Evolutionary conservation across 2,329 filamentous ascomycete genomes (phyloP).

Genomic region (Colletotrichum higginsianum): DNA sequence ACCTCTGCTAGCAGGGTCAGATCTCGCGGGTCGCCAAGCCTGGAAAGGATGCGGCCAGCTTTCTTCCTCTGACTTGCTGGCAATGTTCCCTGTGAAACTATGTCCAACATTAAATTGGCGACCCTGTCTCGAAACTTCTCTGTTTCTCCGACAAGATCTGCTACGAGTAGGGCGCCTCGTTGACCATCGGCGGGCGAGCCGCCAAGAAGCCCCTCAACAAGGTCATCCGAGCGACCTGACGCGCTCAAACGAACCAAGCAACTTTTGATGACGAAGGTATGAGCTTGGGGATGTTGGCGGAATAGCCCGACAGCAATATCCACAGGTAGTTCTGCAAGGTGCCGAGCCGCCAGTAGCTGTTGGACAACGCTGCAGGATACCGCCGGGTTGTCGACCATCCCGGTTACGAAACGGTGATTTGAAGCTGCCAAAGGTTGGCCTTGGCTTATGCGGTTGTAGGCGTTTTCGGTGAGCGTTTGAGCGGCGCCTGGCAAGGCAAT

Average conservation of each 20-base stretch:
- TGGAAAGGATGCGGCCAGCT: constrained; percentile 21
- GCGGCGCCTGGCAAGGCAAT: too few relatives aligned
- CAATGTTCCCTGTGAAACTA: neutral
- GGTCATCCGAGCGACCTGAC: neutral
- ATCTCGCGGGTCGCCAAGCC: constrained; percentile 24
- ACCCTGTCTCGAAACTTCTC: neutral
- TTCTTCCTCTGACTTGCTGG: neutral
- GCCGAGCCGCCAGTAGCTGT: constrained; percentile 15
- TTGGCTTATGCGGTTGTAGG: neutral
- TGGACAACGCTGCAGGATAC: neutral
- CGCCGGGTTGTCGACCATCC: neutral
- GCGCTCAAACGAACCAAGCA: constrained; percentile 1
- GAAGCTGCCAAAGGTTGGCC: rapidly evolving
- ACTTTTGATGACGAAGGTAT: neutral
- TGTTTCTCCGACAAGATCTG: neutral
- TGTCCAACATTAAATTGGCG: neutral
- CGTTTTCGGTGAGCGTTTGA: neutral
- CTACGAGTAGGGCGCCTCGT: constrained; percentile 15
- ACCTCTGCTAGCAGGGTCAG: constrained; percentile 9
- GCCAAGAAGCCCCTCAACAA: constrained; percentile 1
- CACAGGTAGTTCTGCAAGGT: neutral
- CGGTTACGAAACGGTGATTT: neutral
- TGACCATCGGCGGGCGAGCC: neutral
- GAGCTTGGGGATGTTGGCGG: neutral
- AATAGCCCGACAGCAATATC: neutral